phyloP scores from a whole-genome alignment of 805 yeast genomes.

The Metahyphopichia silvanorum region DNA sequence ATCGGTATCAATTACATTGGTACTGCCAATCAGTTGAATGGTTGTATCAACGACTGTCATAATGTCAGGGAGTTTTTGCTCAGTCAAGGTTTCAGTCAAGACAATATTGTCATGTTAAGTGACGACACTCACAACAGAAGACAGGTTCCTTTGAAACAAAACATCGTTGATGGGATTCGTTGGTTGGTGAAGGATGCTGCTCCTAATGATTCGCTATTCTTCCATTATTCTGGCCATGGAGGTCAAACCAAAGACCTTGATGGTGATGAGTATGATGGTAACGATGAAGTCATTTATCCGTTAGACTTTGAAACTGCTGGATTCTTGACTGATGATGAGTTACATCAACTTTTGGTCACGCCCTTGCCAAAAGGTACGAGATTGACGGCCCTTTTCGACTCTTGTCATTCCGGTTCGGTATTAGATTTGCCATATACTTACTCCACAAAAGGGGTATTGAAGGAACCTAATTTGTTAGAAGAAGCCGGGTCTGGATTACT shows the following conservation, averaged over 20 bases:
- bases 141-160: conserved; percentile 61
- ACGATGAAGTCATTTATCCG: conserved; percentile 71
- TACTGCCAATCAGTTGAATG: conserved; percentile 55
- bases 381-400: conserved; percentile 76
- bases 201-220: conserved; percentile 74
- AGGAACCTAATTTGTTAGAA: conserved; percentile 75
- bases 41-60: conserved; percentile 77
- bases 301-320: conserved; percentile 68
- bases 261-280: conserved; percentile 76
- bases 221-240: conserved; percentile 89
- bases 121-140: conserved; percentile 51
- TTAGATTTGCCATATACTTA: conserved; percentile 77
- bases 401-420: conserved; percentile 84
- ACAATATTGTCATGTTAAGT: conserved; percentile 58
- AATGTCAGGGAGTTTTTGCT: conserved; percentile 47
- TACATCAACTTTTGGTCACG: conserved; percentile 69
- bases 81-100: conserved; percentile 43
- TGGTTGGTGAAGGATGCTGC: conserved; percentile 75
- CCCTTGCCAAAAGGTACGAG: conserved; percentile 72
- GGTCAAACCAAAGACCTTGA: conserved; percentile 66
- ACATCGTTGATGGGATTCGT: conserved; percentile 74
- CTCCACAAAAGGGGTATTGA: conserved; percentile 78
- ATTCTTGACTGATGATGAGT: conserved; percentile 66
- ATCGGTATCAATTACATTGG: conserved; percentile 81
- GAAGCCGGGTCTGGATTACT: conserved; percentile 70